phyloP scores from a whole-genome alignment of 169 alveolate species.

The Plasmodium vinckei region DNA sequence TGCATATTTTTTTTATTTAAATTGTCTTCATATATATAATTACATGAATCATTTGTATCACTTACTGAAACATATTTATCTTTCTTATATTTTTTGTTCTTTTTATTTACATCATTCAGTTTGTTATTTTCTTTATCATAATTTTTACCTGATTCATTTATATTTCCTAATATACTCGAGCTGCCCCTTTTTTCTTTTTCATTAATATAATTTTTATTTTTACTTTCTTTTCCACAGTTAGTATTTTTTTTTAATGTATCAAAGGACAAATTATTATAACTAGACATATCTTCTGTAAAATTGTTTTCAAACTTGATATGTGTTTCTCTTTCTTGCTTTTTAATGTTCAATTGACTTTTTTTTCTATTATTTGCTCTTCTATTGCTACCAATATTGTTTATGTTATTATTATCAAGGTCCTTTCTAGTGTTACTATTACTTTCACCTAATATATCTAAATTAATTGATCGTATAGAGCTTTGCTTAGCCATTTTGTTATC shows the following conservation, averaged over 20 bases:
- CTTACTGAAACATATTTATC: neutral
- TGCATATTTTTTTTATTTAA: neutral
- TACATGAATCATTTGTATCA: neutral
- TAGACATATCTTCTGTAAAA: conserved; percentile 5
- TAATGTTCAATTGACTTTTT: neutral
- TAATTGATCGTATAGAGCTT: no score
- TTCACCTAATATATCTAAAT: no score
- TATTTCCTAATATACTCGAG: neutral
- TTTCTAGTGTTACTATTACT: neutral
- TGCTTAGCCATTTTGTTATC: no score
- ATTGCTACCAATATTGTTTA: neutral
- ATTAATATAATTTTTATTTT: neutral
- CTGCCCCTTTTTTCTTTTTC: neutral
- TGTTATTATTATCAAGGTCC: neutral
- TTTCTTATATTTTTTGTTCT: neutral
- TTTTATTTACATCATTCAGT: neutral
- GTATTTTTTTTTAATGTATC: neutral
- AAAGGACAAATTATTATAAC: conserved; percentile 5
- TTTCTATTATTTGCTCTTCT: conserved; percentile 8
- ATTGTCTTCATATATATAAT: neutral
- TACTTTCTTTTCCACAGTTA: neutral
- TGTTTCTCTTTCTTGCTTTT: conserved; percentile 10
- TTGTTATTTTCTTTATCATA: neutral
- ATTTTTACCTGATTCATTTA: neutral
- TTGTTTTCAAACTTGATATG: conserved; percentile 4